A percentile compares a stretch with the other conserved stretches of the same genome.
Evolutionary conservation across 2,329 filamentous ascomycete genomes (phyloP).

Genomic region (Madurella fahalii): DNA sequence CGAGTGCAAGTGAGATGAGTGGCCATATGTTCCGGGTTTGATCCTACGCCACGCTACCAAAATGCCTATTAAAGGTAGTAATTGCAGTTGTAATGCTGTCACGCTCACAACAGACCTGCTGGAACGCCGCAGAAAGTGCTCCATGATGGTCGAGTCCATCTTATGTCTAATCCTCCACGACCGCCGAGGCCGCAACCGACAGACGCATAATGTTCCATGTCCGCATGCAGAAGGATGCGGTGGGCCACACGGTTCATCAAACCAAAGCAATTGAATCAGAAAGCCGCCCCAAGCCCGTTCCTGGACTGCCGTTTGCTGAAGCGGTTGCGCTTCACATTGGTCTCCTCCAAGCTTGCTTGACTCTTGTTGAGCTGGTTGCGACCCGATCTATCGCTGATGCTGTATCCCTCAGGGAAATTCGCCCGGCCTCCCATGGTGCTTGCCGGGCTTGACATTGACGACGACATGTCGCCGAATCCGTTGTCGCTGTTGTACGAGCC

Average conservation of each 20-base stretch:
- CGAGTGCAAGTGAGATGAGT: neutral
- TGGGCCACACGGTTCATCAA: neutral
- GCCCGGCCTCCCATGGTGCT: slow-evolving; percentile 63
- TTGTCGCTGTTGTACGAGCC: slow-evolving; percentile 65
- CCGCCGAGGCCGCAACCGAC: too few relatives aligned
- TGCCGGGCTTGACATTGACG: slow-evolving; percentile 69
- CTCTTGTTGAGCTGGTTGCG: slow-evolving; percentile 58
- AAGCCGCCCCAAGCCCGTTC: slow-evolving; percentile 79
- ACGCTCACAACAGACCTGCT: neutral
- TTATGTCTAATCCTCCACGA: neutral
- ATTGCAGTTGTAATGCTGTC: slow-evolving; percentile 14
- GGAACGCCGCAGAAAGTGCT: neutral
- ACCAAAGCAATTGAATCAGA: slow-evolving; percentile 43
- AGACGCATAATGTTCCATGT: too few relatives aligned
- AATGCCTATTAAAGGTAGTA: slow-evolving; percentile 32
- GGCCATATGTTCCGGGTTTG: slow-evolving; percentile 5
- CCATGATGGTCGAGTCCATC: neutral
- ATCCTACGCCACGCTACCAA: slow-evolving; percentile 34
- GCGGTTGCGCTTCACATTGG: slow-evolving; percentile 53
- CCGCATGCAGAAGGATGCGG: neutral
- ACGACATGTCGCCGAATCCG: slow-evolving; percentile 64
- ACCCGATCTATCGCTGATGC: slow-evolving; percentile 49
- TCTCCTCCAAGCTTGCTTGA: slow-evolving; percentile 50
- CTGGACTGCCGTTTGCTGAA: slow-evolving; percentile 95
- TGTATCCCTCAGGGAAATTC: slow-evolving; percentile 49